Conservation (phyloP, 2,329 filamentous ascomycete species). For the Pseudomassariella vexata region DNA sequence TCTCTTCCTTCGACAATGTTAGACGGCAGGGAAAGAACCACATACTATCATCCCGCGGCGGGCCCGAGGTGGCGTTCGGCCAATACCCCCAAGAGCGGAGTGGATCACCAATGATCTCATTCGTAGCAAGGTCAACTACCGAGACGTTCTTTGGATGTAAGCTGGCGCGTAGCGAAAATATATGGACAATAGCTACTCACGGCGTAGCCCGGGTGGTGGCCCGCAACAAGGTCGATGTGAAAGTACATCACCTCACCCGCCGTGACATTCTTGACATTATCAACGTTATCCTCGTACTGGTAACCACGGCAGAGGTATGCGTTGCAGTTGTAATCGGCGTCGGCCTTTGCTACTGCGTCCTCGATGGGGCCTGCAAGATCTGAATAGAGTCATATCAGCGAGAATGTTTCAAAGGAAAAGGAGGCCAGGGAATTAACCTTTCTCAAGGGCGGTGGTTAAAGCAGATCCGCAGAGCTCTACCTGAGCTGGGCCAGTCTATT, state of each 20-base stretch:
- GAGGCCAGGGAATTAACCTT: neutral
- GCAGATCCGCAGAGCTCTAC: conserved; percentile 2
- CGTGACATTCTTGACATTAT: conserved; percentile 18
- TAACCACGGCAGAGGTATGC: conserved; percentile 24
- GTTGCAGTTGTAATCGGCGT: conserved; percentile 19
- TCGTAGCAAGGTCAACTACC: conserved; percentile 37
- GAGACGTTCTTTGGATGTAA: conserved; percentile 35
- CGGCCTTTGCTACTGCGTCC: conserved; percentile 16
- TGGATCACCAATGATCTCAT: conserved; percentile 42
- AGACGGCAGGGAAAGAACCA: too few relatives aligned
- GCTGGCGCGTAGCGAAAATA: conserved; percentile 10
- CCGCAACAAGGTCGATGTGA: conserved; percentile 30
- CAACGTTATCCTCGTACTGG: conserved; percentile 23
- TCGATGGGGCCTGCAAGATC: conserved; percentile 21
- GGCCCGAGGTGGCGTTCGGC: conserved; percentile 15
- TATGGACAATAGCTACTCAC: conserved; percentile 8
- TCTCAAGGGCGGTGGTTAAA: conserved; percentile 2
- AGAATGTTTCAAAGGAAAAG: too few relatives aligned
- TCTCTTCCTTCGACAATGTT: too few relatives aligned
- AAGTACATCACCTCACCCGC: conserved; percentile 30
- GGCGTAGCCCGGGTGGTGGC: conserved; percentile 27
- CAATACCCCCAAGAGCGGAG: conserved; percentile 35
- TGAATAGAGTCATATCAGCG: conserved; percentile 3
- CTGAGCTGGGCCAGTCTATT: conserved; percentile 2
- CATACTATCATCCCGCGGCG: conserved; percentile 27